Base-by-base conservation (phyloP, 257 asterid genomes). In the Salvia miltiorrhiza region DNA sequence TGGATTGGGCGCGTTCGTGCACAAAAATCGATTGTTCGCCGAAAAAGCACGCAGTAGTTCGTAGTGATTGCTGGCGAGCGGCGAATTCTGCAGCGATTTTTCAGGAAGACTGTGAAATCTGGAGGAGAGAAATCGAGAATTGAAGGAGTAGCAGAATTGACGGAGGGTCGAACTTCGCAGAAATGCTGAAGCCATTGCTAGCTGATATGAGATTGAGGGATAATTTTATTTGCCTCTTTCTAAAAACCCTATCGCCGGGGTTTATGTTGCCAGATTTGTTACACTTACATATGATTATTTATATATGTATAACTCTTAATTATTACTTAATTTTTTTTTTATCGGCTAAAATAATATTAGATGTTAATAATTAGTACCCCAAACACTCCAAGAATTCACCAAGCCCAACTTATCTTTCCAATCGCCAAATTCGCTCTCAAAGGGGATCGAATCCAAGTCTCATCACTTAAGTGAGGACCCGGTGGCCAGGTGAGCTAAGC, bases 171-270 rank as follows among this genome's bases (percentile, higher is more conserved):
- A 64, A 19, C 30, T 82, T 13, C 84, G 73, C n/a, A 59, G 28
- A 50, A 77, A 37, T 4, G 80, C 44, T 11, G 83, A 71, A 54
- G 87, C 79, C 87, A 79, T 82, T 52, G 75, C 17, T 1, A n/a
- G 41, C 44, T 56, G 37, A 7, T 6, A 17, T 26, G 20, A 12
- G 73, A 63, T 73, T 77, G 49, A n/a, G 76, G 47, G 19, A 39
- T 33, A 7, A 30, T 17, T 39, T n/a, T 19, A 1, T 45, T 3
- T 76, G 44, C 16, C 12, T 23, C 9, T 30, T 57, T 59, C 52
- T 73, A 72, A 75, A 33, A 81, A 75, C 86, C 83, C 78, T 77
- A 70, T 17, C 3, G 49, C 48, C 9, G 74, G 79, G 80, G 73
- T 65, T 80, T 65, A 61, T 28, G 43, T 7, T 6, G 20, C 14